Percentiles rank a stretch among this genome's conserved stretches.
Conservation (phyloP, 495 filamentous ascomycete genomes). For the Aspergillus affinis region DNA sequence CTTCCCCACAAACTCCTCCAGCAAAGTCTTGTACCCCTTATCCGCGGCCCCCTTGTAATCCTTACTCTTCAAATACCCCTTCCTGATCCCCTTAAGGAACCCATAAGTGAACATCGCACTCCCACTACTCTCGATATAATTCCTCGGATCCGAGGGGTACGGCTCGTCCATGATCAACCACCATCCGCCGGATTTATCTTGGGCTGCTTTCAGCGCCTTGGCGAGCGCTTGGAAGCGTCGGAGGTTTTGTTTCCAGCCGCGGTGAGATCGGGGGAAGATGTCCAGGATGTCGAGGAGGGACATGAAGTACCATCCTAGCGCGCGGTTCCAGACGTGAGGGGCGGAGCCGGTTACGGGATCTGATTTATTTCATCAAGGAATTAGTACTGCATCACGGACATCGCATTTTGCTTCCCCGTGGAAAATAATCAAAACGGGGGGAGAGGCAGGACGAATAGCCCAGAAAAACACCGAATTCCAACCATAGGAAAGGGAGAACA, state of each 20-base stretch:
- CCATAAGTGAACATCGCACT: conserved; percentile 20
- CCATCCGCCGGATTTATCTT: conserved; percentile 16
- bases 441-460: no score
- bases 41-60: conserved; percentile 7
- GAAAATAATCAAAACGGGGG: no score
- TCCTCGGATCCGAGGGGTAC: conserved; percentile 12
- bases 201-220: conserved; percentile 6
- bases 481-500: no score
- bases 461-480: no score
- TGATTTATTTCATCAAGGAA: no score
- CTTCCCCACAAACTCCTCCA: conserved; percentile 5
- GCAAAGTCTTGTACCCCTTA: conserved; percentile 3
- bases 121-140: conserved; percentile 22
- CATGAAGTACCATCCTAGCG: conserved; percentile 22
- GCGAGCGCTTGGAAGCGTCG: conserved; percentile 16
- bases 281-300: conserved; percentile 18
- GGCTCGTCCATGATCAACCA: conserved; percentile 18
- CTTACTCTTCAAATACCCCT: conserved; percentile 9
- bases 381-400: no score
- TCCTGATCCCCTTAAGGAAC: conserved; percentile 15
- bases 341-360: conserved; percentile 17
- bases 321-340: conserved; percentile 17
- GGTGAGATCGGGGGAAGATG: conserved; percentile 14
- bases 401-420: no score
- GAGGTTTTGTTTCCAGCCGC: conserved; percentile 10